Conservation (phyloP, 1,284 basidiomycete species). For the Rhodofomes roseus region DNA sequence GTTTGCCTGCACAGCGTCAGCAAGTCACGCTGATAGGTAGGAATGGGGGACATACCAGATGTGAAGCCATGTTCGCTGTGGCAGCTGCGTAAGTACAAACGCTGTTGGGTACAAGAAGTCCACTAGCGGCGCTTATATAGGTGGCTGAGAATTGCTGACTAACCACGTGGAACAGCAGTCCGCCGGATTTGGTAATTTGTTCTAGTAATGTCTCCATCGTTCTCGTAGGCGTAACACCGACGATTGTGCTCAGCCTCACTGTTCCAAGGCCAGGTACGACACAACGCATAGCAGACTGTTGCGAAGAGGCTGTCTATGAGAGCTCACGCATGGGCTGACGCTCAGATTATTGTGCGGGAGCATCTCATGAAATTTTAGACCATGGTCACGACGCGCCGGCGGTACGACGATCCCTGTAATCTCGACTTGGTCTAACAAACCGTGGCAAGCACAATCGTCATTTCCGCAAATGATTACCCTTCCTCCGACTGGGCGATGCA, state of each 20-base stretch:
- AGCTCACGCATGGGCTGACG: background rate
- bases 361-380: background rate
- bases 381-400: background rate
- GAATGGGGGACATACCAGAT: constrained; percentile 41
- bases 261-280: too few relatives aligned
- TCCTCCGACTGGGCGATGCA: too few relatives aligned
- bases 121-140: constrained; percentile 10
- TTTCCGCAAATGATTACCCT: too few relatives aligned
- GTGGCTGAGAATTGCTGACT: constrained; percentile 20
- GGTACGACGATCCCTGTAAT: background rate
- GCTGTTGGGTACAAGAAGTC: constrained; percentile 1
- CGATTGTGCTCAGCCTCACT: background rate
- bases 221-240: background rate
- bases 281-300: too few relatives aligned
- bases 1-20: constrained; percentile 52
- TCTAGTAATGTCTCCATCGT: background rate
- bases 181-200: background rate
- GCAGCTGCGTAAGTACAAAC: background rate
- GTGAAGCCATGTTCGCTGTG: constrained; percentile 49
- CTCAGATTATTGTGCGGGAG: background rate
- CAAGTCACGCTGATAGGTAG: background rate
- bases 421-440: background rate
- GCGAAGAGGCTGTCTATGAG: too few relatives aligned
- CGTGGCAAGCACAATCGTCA: too few relatives aligned
- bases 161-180: constrained; percentile 2